Conservation (phyloP, 257 asterid species). For the Thymus quinquecostatus region DNA sequence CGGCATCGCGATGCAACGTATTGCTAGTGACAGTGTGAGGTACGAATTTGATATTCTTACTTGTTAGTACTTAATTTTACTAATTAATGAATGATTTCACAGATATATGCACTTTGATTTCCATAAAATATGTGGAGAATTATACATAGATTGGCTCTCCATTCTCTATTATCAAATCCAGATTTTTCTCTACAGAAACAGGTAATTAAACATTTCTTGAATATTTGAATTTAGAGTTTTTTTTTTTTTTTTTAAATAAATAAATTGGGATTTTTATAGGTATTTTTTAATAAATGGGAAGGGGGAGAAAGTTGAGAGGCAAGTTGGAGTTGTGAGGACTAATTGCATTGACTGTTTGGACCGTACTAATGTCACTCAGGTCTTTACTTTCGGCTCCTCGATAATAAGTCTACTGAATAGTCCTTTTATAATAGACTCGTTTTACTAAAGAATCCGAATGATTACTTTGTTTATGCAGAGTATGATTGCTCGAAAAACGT, state of each 20-base stretch:
- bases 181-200: constrained; percentile 70
- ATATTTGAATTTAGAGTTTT: not conserved
- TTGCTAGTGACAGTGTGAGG: constrained; percentile 73
- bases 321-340: constrained; percentile 86
- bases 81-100: constrained; percentile 21
- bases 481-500: constrained; percentile 86
- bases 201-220: constrained; percentile 42
- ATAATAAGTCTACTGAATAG: too few relatives aligned
- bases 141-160: constrained; percentile 81
- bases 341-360: constrained; percentile 96
- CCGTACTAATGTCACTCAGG: constrained; percentile 99
- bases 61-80: too few relatives aligned
- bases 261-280: constrained; percentile 45
- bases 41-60: constrained; percentile 13
- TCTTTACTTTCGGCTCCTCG: constrained; percentile 7
- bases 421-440: too few relatives aligned
- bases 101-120: constrained; percentile 96
- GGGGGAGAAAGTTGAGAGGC: constrained; percentile 78
- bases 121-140: constrained; percentile 90
- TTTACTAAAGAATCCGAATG: too few relatives aligned
- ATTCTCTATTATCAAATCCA: constrained; percentile 78
- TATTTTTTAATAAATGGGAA: constrained; percentile 78
- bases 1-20: constrained; percentile 60
- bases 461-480: constrained; percentile 51
- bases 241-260: not conserved